Evolutionary conservation across 2,329 filamentous ascomycete genomes (phyloP).

Genomic region (Lachnellula arida): DNA sequence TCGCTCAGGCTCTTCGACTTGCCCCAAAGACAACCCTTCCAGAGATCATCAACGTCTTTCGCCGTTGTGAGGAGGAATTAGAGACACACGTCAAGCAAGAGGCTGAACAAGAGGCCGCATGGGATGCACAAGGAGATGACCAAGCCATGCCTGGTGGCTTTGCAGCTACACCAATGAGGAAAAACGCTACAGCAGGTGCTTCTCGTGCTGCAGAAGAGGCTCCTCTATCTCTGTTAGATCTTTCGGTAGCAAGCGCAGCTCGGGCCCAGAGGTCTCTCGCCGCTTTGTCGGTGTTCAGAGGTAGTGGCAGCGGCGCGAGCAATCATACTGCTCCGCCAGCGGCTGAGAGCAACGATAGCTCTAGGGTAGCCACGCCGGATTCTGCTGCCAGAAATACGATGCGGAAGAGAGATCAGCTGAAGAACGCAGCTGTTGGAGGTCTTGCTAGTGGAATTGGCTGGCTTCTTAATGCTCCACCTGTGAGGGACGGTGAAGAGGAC

Average conservation of each 20-base stretch:
- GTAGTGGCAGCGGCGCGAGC: constrained; percentile 12
- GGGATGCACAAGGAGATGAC: constrained; percentile 61
- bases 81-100: constrained; percentile 62
- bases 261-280: constrained; percentile 55
- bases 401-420: constrained; percentile 68
- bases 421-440: constrained; percentile 62
- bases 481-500: not conserved
- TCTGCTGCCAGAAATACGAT: constrained; percentile 35
- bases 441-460: constrained; percentile 63
- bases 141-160: constrained; percentile 54
- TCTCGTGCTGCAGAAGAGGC: constrained; percentile 49
- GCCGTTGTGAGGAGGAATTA: constrained; percentile 73
- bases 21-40: constrained; percentile 66
- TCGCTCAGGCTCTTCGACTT: constrained; percentile 69
- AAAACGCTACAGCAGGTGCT: constrained; percentile 22
- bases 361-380: constrained; percentile 9
- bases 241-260: constrained; percentile 56
- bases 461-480: constrained; percentile 51
- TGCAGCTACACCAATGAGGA: constrained; percentile 34
- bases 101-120: constrained; percentile 62
- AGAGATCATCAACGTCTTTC: constrained; percentile 70
- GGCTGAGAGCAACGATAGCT: constrained; percentile 26
- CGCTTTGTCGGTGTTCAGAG: constrained; percentile 39
- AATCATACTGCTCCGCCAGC: constrained; percentile 25
- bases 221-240: constrained; percentile 61